These are phyloP conservation scores for Syzygium malaccense DNA, from an alignment of 441 rosid genomes.

Conservation along the genomic window DNA sequence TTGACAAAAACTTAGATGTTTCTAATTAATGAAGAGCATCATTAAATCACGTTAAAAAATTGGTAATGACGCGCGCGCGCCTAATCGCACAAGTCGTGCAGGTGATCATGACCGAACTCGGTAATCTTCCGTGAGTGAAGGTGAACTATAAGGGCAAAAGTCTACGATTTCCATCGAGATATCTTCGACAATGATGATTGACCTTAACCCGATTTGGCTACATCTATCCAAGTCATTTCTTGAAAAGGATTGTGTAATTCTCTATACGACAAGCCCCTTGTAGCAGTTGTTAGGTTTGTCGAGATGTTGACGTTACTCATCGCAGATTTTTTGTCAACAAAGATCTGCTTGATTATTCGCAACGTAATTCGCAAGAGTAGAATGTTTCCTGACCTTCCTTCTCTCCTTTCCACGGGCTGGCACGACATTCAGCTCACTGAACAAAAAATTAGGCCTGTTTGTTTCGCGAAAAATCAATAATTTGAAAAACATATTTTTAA, in stretches of 20 bases:
- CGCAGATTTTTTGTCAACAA: neutral
- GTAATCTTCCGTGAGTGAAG: neutral
- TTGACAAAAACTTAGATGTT: neutral
- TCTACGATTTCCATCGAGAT: neutral
- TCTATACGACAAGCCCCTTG: neutral
- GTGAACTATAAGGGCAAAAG: neutral
- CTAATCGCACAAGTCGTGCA: neutral
- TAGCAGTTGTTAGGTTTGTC: neutral
- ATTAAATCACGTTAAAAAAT: neutral
- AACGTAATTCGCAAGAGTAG: neutral
- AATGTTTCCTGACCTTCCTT: neutral
- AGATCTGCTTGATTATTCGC: neutral
- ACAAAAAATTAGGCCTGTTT: no score
- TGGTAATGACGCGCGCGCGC: neutral
- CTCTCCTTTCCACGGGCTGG: neutral
- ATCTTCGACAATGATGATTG: neutral
- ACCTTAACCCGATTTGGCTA: neutral
- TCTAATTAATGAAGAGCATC: neutral
- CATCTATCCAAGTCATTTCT: neutral
- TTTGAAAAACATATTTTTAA: no score
- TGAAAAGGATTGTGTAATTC: neutral
- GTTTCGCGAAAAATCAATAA: no score
- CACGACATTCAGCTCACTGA: no score
- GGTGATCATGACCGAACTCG: neutral
- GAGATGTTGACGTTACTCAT: neutral